phyloP scores from a whole-genome alignment of 1,284 basidiomycete species.

The Cryptococcus hybrid region DNA sequence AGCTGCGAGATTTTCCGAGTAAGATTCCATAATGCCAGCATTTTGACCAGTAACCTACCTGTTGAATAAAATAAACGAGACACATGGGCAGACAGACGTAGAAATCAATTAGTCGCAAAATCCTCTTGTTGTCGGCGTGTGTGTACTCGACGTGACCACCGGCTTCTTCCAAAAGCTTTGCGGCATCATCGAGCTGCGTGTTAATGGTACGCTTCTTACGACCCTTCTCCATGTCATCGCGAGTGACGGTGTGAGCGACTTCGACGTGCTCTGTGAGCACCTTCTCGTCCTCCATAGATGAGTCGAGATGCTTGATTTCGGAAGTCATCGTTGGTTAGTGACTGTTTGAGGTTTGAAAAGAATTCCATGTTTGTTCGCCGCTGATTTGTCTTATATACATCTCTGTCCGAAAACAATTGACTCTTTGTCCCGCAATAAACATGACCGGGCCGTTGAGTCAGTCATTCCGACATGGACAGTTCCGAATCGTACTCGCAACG shows the following conservation, averaged over 20 bases:
- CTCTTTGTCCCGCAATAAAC: no score
- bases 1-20: conserved; percentile 8
- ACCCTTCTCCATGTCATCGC: conserved; percentile 3
- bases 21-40: no score
- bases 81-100: conserved; percentile 39
- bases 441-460: no score
- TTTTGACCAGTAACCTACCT: conserved; percentile 1
- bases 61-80: conserved; percentile 36
- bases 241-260: not conserved
- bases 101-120: conserved; percentile 34
- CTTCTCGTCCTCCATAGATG: conserved; percentile 13
- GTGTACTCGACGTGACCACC: conserved; percentile 36
- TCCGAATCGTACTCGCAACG: no score
- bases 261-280: conserved; percentile 11
- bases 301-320: not conserved
- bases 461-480: no score
- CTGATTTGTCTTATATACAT: not conserved
- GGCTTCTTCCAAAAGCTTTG: conserved; percentile 26
- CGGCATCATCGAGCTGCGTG: conserved; percentile 35
- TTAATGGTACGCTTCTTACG: conserved; percentile 12
- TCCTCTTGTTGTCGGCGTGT: conserved; percentile 26
- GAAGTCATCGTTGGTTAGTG: not conserved
- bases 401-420: no score
- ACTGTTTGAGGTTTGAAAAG: not conserved
- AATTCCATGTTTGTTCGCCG: not conserved